These are phyloP conservation scores for Anisogramma anomala DNA, from an alignment of 2,329 filamentous ascomycete species.

Conservation along the genomic window DNA sequence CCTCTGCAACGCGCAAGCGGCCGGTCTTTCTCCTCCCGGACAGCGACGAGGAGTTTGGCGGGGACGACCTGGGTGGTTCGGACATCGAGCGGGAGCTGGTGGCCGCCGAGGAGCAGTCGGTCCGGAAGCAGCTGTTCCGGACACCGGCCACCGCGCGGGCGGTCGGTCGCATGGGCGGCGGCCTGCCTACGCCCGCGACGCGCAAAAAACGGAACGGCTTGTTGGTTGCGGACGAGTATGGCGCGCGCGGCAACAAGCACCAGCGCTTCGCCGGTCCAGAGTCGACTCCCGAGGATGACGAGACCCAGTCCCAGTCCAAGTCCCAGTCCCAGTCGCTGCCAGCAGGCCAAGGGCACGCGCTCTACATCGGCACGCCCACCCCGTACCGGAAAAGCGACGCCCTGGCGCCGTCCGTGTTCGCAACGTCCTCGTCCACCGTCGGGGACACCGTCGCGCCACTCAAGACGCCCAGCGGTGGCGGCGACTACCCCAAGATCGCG, in stretches of 20 bases:
- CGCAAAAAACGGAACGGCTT: slow-evolving; percentile 11
- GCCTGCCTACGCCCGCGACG: slow-evolving; percentile 23
- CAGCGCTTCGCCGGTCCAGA: slow-evolving; percentile 3
- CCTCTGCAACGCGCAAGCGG: slow-evolving; percentile 23
- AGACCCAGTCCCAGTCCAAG: too few relatives aligned
- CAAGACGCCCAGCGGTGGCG: slow-evolving; percentile 2
- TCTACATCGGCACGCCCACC: background rate
- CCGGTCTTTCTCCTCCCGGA: slow-evolving; percentile 17
- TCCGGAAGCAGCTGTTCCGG: slow-evolving; percentile 18
- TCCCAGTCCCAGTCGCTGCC: background rate
- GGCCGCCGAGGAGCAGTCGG: slow-evolving; percentile 26
- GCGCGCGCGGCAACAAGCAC: slow-evolving; percentile 7
- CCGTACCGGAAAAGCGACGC: slow-evolving; percentile 9
- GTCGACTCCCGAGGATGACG: background rate
- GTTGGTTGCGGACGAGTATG: slow-evolving; percentile 11
- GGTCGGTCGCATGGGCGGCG: slow-evolving; percentile 15
- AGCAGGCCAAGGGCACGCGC: background rate
- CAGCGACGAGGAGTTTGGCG: slow-evolving; percentile 18
- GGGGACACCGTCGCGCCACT: background rate
- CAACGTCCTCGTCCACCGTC: background rate
- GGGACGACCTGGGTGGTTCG: slow-evolving; percentile 25
- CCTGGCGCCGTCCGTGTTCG: slow-evolving; percentile 4
- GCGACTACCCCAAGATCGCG: slow-evolving; percentile 27
- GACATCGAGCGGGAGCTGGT: slow-evolving; percentile 30
- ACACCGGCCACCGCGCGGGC: slow-evolving; percentile 20